Conservation (phyloP, 2,329 filamentous ascomycete genomes). For the Diaporthe sp. region DNA sequence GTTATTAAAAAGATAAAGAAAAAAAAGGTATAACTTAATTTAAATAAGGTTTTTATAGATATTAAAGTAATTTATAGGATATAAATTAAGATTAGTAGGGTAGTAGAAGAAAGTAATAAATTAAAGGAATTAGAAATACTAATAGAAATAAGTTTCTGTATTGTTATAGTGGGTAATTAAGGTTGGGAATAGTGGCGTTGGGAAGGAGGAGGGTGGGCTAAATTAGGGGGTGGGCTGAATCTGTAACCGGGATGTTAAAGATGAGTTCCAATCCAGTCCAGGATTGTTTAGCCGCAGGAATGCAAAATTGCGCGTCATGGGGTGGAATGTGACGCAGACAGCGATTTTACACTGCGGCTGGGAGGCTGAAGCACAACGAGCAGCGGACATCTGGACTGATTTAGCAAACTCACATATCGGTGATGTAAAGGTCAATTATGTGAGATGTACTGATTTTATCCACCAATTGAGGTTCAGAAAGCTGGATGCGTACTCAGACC, state of each 20-base stretch:
- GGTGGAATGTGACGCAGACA: neutral
- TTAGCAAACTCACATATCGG: neutral
- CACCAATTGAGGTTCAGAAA: too few species aligned
- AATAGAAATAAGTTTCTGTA: too few species aligned
- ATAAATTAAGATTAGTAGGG: neutral
- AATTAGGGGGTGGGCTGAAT: too few species aligned
- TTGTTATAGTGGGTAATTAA: too few species aligned
- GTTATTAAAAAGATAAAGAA: neutral
- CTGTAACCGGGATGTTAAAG: too few species aligned
- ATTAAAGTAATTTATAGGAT: neutral
- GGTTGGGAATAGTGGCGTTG: too few species aligned
- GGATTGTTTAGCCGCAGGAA: neutral
- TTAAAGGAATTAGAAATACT: too few species aligned
- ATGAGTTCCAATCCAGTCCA: too few species aligned
- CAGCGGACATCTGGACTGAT: neutral
- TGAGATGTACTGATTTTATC: neutral
- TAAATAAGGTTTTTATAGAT: neutral
- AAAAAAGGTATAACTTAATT: neutral
- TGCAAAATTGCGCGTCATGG: neutral
- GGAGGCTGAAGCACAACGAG: neutral
- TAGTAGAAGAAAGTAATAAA: too few species aligned
- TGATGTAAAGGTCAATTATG: neutral
- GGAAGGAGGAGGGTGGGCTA: too few species aligned
- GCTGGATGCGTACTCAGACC: neutral
- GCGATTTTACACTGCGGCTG: neutral